Evolutionary conservation across 2,329 filamentous ascomycete species (phyloP).

Genomic region (Thielaviopsis populi): DNA sequence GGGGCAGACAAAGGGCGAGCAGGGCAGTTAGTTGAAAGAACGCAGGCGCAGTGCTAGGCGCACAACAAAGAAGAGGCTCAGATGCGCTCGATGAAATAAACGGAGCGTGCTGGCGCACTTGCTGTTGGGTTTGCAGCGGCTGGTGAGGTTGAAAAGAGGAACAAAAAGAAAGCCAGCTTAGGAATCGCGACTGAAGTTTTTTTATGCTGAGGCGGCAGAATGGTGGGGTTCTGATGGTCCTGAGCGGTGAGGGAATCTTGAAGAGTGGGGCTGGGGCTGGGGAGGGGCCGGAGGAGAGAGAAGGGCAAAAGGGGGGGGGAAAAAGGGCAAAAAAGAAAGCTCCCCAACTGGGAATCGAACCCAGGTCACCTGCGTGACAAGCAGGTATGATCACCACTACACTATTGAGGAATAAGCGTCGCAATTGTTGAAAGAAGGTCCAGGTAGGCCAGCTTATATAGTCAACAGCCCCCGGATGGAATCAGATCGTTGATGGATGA

Average conservation of each 20-base stretch:
- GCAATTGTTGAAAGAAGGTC: background rate
- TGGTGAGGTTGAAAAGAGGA: background rate
- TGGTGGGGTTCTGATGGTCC: slow-evolving; percentile 10
- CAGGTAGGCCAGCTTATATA: background rate
- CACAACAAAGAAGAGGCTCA: background rate
- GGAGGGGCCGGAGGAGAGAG: no score
- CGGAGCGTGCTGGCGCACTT: background rate
- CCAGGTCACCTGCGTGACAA: slow-evolving; percentile 18
- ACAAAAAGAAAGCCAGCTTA: background rate
- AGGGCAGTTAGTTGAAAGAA: background rate
- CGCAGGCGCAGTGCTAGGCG: background rate
- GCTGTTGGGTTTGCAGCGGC: background rate
- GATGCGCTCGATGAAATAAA: background rate
- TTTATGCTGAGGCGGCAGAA: slow-evolving; percentile 15
- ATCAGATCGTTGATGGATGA: no score
- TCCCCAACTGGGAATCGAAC: slow-evolving; percentile 18
- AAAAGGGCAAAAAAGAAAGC: background rate
- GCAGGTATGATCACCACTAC: slow-evolving; percentile 18
- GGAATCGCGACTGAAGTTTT: background rate
- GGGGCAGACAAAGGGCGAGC: background rate
- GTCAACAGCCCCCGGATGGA: background rate
- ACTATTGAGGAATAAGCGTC: slow-evolving; percentile 15
- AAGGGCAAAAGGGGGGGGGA: background rate
- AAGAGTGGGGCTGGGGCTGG: background rate
- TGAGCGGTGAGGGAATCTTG: background rate